Evolutionary conservation across 169 alveolate genomes (phyloP).

Genomic region (Cryptosporidium sp.): DNA sequence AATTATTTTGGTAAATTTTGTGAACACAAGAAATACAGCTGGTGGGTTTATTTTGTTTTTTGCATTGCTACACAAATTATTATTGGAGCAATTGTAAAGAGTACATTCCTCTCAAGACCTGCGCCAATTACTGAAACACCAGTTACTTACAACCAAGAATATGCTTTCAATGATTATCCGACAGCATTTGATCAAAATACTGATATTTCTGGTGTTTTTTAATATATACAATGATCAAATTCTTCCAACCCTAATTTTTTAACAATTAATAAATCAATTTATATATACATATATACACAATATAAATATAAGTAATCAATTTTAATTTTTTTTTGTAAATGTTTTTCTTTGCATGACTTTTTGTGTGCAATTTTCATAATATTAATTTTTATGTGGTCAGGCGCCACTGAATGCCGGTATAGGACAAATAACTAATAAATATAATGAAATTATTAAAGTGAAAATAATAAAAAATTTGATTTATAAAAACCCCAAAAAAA

Average conservation of each 20-base stretch:
- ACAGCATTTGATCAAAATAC: constrained; percentile 38
- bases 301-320: not conserved
- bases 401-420: constrained; percentile 11
- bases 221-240: not conserved
- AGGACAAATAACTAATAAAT: not conserved
- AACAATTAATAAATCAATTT: too few species aligned
- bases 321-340: not conserved
- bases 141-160: constrained; percentile 16
- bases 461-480: not conserved
- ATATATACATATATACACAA: constrained; percentile 3
- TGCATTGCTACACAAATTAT: constrained; percentile 33
- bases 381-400: constrained; percentile 14
- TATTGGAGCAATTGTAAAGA: constrained; percentile 60
- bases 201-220: constrained; percentile 44
- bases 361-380: constrained; percentile 7
- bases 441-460: not conserved
- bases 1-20: constrained; percentile 57
- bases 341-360: constrained; percentile 26
- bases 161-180: constrained; percentile 19
- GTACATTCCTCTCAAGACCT: constrained; percentile 42
- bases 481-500: not conserved
- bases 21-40: constrained; percentile 28
- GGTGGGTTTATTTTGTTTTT: constrained; percentile 70
- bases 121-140: constrained; percentile 30
- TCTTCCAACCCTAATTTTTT: not conserved